These are phyloP conservation scores for Russula olivacea DNA, from an alignment of 768 basidiomycete genomes.

Conservation along the genomic window DNA sequence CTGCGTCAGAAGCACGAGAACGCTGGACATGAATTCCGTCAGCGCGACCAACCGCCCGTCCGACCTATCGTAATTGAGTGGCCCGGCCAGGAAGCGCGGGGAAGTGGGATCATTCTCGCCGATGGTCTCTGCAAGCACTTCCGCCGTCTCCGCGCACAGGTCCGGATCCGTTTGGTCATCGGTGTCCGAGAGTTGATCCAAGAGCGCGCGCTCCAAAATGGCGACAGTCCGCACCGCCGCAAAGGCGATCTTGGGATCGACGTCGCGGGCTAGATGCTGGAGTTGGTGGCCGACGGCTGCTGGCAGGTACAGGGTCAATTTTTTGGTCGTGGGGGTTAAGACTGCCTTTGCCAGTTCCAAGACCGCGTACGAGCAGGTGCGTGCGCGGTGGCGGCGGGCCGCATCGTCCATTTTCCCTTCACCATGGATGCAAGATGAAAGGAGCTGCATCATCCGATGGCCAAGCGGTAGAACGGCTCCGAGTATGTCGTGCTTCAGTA, in stretches of 20 bases:
- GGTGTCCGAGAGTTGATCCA: too few species aligned
- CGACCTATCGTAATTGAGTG: background rate
- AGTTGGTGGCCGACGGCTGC: background rate
- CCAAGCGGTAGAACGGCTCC: background rate
- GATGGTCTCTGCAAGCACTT: too few species aligned
- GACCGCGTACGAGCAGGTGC: conserved; percentile 11
- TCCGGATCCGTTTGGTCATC: too few species aligned
- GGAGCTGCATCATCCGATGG: background rate
- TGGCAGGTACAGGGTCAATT: background rate
- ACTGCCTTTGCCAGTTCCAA: conserved; percentile 2
- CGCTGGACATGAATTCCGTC: background rate
- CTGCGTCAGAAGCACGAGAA: background rate
- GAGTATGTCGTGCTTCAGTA: background rate
- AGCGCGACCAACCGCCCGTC: conserved; percentile 4
- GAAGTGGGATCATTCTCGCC: too few species aligned
- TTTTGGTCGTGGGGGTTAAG: background rate
- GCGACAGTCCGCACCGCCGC: too few species aligned
- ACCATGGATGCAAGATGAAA: conserved; percentile 3
- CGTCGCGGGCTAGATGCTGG: background rate
- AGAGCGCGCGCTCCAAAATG: too few species aligned
- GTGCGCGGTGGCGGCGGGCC: conserved; percentile 7
- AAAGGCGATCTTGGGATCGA: too few species aligned
- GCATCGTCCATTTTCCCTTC: conserved; percentile 13
- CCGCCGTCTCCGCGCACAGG: too few species aligned
- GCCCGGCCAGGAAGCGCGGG: background rate